A percentile compares a stretch with the other conserved stretches of the same genome.
Conservation (phyloP, 495 filamentous ascomycete species). For the Letharia columbiana region DNA sequence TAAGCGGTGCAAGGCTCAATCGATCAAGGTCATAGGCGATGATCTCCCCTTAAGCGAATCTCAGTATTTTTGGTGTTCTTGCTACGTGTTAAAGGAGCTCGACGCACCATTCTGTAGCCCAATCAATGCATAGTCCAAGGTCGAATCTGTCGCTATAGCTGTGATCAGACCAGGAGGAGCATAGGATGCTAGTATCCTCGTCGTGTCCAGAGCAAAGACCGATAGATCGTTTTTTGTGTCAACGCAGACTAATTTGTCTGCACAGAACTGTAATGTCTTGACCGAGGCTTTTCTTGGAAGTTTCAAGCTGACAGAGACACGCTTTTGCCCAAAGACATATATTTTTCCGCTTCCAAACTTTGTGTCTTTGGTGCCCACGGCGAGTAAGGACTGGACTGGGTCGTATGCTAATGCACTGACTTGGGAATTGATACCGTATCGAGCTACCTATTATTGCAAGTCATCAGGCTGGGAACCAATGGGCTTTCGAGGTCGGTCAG, state of each 20-base stretch:
- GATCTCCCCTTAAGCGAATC: conserved; percentile 53
- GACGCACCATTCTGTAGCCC: conserved; percentile 58
- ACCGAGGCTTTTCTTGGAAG: conserved; percentile 60
- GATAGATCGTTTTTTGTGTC: conserved; percentile 77
- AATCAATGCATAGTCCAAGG: conserved; percentile 82
- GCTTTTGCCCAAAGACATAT: conserved; percentile 80
- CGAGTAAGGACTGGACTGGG: conserved; percentile 84
- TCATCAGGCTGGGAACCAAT: conserved; percentile 20
- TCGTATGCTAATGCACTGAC: conserved; percentile 79
- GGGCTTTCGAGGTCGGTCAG: conserved; percentile 20
- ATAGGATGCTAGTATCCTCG: conserved; percentile 50
- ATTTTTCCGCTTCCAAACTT: conserved; percentile 72
- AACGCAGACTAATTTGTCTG: conserved; percentile 70
- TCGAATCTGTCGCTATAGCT: conserved; percentile 68
- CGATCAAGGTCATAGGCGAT: conserved; percentile 86
- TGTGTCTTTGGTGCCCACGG: conserved; percentile 81
- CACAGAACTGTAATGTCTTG: conserved; percentile 63
- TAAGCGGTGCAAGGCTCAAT: conserved; percentile 62
- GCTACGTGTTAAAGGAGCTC: not conserved
- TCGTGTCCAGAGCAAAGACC: conserved; percentile 65
- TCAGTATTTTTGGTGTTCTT: not conserved
- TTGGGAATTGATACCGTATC: conserved; percentile 84
- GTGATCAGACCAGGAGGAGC: conserved; percentile 64
- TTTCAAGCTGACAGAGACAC: conserved; percentile 60
- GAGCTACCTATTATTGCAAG: conserved; percentile 46